Conservation (phyloP, 345 rosid species). For the Brassica rapa region DNA sequence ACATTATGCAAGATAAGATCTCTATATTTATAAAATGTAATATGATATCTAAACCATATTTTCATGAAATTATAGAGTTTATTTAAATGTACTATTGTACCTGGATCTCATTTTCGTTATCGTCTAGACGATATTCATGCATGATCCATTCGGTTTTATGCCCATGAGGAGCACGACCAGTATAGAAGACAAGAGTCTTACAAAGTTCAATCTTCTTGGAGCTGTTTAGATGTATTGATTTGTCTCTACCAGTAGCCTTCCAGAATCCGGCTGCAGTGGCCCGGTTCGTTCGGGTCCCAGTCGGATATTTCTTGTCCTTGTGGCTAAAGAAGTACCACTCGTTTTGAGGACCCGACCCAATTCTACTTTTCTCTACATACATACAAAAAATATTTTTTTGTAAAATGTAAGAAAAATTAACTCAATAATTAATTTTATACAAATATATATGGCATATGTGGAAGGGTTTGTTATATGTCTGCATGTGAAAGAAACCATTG, state of each 20-base stretch:
- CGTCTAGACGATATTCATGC: conserved; percentile 97
- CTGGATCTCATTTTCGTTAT: conserved; percentile 67
- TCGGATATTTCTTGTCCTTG: conserved; percentile 98
- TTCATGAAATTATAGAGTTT: neutral
- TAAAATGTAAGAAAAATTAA: neutral
- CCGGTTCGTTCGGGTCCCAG: conserved; percentile 93
- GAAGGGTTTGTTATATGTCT: conserved; percentile 25
- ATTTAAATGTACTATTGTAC: conserved; percentile 27
- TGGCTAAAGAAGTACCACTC: conserved; percentile 99
- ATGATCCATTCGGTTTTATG: conserved; percentile 98
- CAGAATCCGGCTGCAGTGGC: conserved; percentile 98
- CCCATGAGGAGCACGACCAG: conserved; percentile 99
- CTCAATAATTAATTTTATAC: neutral
- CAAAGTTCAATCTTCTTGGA: conserved; percentile 91
- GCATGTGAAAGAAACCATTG: conserved; percentile 13
- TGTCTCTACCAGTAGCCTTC: conserved; percentile 99
- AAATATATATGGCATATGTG: neutral
- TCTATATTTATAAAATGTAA: neutral
- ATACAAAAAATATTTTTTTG: neutral
- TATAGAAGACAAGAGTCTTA: conserved; percentile 96
- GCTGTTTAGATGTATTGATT: conserved; percentile 73
- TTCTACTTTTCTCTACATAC: conserved; percentile 71
- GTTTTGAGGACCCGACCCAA: conserved; percentile 94
- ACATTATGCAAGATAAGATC: neutral
- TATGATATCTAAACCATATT: neutral